Evolutionary conservation across 306 rosid species (phyloP), one percentile per base, ranked within the genome.

Genomic region (Geum urbanum): DNA sequence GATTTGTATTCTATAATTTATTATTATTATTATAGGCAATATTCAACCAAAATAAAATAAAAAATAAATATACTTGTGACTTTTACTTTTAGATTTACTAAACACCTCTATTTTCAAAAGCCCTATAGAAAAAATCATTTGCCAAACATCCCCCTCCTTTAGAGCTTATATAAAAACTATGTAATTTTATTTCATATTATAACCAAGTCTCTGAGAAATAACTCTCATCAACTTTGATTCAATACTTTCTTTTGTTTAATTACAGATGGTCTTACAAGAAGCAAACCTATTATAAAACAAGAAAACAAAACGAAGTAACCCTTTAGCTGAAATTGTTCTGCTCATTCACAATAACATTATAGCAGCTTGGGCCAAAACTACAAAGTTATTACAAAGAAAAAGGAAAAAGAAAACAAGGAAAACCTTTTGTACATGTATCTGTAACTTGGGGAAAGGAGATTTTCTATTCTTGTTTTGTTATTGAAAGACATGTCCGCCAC

Each of bases 321-420:
- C 65, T 79, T 70, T 37, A 2, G 22, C 47, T 32, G 44, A 41
- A 14, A 68, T 18, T 74, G 66, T 70, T 61, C 65, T 78, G 74
- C 74, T 58, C 62, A 69, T 58, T 73, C 74, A 65, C 76, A 77
- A 35, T 56, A 44, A 80, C 76, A 68, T 47, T 63, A 20, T 18
- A 60, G 43, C 73, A 66, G 66, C 74, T 69, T 51, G 3, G 16
- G 63, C 41, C 47, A 56, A 18, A 71, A 32, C 37, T 32, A 32
- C 37, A 32, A 27, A 69, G 15, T 27, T 48, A 66, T 48, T 49
- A 48, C 40, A 10, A 47, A 24, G 52, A 55, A 43, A 50, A 39
- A 61, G 1, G 8, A 54, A 18, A 20, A 56, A 22, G 3, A 5
- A 7, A 7, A 69, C 45, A 39, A 40, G 39, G 67, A 52, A 2